phyloP scores from a whole-genome alignment of 2,329 filamentous ascomycete species.

The Claviceps quebecensis region DNA sequence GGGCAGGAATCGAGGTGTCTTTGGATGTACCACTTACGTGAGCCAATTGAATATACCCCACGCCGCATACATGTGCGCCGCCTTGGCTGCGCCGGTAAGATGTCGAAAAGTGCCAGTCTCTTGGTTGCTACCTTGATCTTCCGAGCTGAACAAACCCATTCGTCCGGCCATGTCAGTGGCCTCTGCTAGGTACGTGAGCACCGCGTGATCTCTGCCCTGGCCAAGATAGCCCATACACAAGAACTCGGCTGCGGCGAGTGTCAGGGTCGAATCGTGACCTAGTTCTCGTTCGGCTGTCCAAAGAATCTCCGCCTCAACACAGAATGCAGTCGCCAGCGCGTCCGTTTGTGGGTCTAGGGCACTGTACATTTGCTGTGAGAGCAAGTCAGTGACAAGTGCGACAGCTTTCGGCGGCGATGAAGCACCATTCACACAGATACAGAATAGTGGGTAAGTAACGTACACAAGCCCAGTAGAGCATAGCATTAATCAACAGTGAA shows the following conservation, averaged over 20 bases:
- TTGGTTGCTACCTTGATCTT: neutral
- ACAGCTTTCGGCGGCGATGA: too few species aligned
- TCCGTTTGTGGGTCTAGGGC: constrained; percentile 15
- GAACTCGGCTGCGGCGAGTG: constrained; percentile 16
- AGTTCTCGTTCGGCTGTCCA: constrained; percentile 11
- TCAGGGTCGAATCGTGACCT: constrained; percentile 11
- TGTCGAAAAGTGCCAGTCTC: neutral
- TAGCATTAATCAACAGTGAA: constrained; percentile 19
- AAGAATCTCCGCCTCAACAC: constrained; percentile 13
- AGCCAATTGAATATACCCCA: constrained; percentile 20
- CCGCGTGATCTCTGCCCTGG: constrained; percentile 16
- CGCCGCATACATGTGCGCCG: constrained; percentile 8
- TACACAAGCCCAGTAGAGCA: constrained; percentile 22
- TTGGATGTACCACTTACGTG: constrained; percentile 10
- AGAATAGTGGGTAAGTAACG: constrained; percentile 4
- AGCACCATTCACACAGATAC: too few species aligned
- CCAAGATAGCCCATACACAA: constrained; percentile 18
- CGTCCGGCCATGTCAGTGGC: constrained; percentile 15
- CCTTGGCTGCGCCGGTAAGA: constrained; percentile 7
- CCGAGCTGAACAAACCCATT: constrained; percentile 13
- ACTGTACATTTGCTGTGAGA: constrained; percentile 20
- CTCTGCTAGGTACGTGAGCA: constrained; percentile 13
- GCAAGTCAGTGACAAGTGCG: neutral
- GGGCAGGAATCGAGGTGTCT: neutral
- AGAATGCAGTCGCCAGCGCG: constrained; percentile 11